Evolutionary conservation across 108 stramenopile species (phyloP), one percentile per base, ranked within the genome.

Genomic region (Asterionellopsis glacialis): DNA sequence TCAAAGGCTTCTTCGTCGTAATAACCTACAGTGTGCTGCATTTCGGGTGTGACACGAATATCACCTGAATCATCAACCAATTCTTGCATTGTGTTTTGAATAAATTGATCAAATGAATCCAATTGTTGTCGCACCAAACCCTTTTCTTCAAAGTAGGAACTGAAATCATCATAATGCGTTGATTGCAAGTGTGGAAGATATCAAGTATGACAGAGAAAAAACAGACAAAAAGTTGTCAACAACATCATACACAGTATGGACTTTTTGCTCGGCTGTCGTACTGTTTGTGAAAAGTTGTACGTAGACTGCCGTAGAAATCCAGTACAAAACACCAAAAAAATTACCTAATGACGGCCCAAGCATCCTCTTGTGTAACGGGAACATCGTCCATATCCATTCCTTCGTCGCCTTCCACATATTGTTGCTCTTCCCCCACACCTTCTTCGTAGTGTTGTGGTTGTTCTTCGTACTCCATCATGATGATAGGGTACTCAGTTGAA

Each of bases 91-190:
- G 95, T 93, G 63, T 97, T 94, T 78, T 95, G 90, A 59, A 98
- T 92, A 74, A 98, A 98, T 66, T 93, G 93, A 68, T 99, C 96
- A 74, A 98, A 99, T 9, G 95, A 96, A 68, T 99, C 99, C 41
- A 99, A 79, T 68, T 99, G 99, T 76, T 98, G 99, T 33, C 96
- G 82, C 21, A 99, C 99, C 16, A 99, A 81, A 11, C 99, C 99
- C 72, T 98, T 98, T 69, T 98, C 98, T 63, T 95, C 96, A 66
- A 99, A 98, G 63, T 97, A 98, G 45, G 94, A 86, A 23, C 85
- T 84, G 64, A 22, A 48, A 48, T 16, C 14, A 44, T n/a, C n/a
- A n/a, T n/a, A n/a, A n/a, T n/a, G n/a, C n/a, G n/a, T 44, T 44
- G 13, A 13, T 14, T 14, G 13, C 21, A 48, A 48, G 47, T 22